Conservation (phyloP, 306 rosid genomes). For the Cucurbita argyrosperma region DNA sequence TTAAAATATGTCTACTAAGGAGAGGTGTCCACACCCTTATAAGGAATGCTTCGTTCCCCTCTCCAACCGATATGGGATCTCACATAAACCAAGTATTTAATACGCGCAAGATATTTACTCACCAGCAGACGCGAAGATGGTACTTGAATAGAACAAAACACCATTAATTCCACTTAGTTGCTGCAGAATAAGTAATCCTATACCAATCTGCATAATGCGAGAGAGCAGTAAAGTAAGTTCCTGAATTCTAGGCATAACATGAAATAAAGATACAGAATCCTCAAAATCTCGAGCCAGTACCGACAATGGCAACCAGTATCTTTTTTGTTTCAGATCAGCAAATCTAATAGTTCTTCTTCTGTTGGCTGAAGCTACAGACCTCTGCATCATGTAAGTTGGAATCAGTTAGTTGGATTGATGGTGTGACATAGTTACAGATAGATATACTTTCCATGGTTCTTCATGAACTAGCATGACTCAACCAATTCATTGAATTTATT, state of each 20-base stretch:
- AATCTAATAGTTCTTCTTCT: constrained; percentile 59
- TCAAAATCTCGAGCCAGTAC: constrained; percentile 18
- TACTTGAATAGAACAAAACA: constrained; percentile 73
- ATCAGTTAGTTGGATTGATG: not conserved
- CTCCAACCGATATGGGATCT: no score
- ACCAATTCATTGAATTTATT: not conserved
- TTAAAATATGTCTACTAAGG: no score
- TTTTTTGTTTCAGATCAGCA: constrained; percentile 62
- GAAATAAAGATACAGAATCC: not conserved
- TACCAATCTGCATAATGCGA: constrained; percentile 62
- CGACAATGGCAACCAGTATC: constrained; percentile 87
- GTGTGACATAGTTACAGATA: not conserved
- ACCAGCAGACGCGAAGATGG: constrained; percentile 65
- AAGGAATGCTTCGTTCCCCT: no score
- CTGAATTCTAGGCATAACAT: constrained; percentile 7
- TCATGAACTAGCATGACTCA: not conserved
- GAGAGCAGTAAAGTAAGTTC: constrained; percentile 15
- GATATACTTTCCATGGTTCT: not conserved
- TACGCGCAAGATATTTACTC: constrained; percentile 2
- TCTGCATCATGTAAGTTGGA: constrained; percentile 28
- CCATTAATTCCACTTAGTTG: constrained; percentile 87
- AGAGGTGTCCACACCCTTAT: no score
- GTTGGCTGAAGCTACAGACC: constrained; percentile 50
- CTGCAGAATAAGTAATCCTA: constrained; percentile 80
- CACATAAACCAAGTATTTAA: not conserved